phyloP scores from a whole-genome alignment of 1,284 basidiomycete species.

The Cryptococcus sp. region DNA sequence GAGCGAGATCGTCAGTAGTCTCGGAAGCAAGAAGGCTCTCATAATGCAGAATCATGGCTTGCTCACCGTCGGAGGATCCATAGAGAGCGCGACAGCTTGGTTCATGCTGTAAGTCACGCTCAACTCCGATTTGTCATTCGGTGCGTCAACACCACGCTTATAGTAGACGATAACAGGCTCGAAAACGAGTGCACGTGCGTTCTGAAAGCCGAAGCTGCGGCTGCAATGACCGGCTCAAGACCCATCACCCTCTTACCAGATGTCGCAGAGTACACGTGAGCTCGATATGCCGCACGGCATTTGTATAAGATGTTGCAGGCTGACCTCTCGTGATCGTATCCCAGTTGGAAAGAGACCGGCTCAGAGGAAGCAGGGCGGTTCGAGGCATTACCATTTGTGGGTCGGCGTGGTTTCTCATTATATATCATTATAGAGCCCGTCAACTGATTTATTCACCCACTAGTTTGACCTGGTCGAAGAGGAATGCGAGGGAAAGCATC shows the following conservation, averaged over 20 bases:
- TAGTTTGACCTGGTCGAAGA: constrained; percentile 41
- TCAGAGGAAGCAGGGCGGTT: constrained; percentile 32
- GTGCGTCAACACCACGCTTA: too few species aligned
- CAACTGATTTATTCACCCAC: neutral
- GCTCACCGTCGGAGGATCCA: constrained; percentile 55
- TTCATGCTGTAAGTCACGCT: constrained; percentile 32
- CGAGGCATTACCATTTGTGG: constrained; percentile 30
- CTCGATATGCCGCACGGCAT: neutral
- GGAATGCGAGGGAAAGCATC: constrained; percentile 24
- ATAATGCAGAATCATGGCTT: constrained; percentile 63
- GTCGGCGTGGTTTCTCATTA: constrained; percentile 2
- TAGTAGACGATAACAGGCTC: constrained; percentile 11
- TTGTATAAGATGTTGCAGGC: neutral
- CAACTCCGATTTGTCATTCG: neutral
- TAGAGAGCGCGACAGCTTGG: constrained; percentile 31
- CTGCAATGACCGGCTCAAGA: constrained; percentile 23
- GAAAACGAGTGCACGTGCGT: constrained; percentile 36
- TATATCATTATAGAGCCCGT: neutral
- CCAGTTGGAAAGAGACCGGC: constrained; percentile 30
- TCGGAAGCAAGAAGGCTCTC: constrained; percentile 56
- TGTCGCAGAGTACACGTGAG: constrained; percentile 33
- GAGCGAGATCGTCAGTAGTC: constrained; percentile 58
- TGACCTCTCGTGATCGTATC: neutral
- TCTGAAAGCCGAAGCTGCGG: constrained; percentile 26
- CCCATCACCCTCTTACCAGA: constrained; percentile 20